phyloP scores from a whole-genome alignment of 768 basidiomycete species.

The Leucocoprinus sp. region DNA sequence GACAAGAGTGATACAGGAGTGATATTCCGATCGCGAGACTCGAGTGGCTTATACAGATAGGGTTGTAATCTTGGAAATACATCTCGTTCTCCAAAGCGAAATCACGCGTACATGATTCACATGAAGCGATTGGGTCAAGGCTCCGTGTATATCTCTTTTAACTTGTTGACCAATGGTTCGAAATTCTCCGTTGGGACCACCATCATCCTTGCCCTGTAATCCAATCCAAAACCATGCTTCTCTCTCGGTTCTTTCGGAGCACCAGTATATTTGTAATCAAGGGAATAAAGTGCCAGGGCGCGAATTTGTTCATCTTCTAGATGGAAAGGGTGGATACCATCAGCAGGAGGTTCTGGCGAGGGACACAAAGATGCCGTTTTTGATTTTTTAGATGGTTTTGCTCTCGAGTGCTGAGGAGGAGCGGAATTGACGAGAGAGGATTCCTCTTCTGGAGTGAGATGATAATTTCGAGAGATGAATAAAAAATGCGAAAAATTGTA shows the following conservation, averaged over 20 bases:
- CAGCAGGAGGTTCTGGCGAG: constrained; percentile 23
- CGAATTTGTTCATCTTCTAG: constrained; percentile 76
- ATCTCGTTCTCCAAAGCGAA: neutral
- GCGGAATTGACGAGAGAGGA: constrained; percentile 38
- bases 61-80: neutral
- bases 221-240: constrained; percentile 64
- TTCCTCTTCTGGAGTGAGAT: constrained; percentile 64
- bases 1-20: neutral
- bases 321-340: constrained; percentile 70
- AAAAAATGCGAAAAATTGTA: constrained; percentile 69
- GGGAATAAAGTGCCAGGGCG: constrained; percentile 41
- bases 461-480: constrained; percentile 74
- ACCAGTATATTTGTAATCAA: constrained; percentile 46
- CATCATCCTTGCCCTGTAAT: constrained; percentile 62
- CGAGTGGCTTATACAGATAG: too few species aligned
- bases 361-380: constrained; percentile 13
- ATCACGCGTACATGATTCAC: neutral
- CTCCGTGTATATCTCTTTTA: constrained; percentile 6
- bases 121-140: neutral
- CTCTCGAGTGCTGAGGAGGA: constrained; percentile 32
- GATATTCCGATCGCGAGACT: neutral
- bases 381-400: constrained; percentile 19
- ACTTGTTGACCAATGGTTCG: constrained; percentile 1
- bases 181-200: constrained; percentile 32
- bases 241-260: constrained; percentile 40